Evolutionary conservation across 805 yeast species (phyloP).

Genomic region (Yamadazyma kitorensis): DNA sequence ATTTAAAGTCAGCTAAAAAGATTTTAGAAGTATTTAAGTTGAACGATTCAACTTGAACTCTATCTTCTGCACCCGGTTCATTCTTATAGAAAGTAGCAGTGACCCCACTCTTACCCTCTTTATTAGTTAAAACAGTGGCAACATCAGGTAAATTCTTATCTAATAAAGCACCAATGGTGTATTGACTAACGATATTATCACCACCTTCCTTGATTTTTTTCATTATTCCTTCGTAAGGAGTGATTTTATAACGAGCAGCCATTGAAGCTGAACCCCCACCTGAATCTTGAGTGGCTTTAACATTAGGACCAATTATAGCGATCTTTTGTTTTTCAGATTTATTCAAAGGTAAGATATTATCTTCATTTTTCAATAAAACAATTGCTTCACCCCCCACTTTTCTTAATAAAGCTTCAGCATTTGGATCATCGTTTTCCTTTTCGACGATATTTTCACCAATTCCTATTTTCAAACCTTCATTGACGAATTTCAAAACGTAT

Average conservation of each 20-base stretch:
- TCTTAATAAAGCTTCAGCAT: constrained; percentile 42
- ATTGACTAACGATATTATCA: constrained; percentile 19
- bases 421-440: constrained; percentile 43
- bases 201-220: constrained; percentile 25
- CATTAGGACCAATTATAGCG: constrained; percentile 62
- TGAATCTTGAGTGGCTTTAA: constrained; percentile 45
- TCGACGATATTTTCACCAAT: constrained; percentile 34
- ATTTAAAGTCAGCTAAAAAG: constrained; percentile 22
- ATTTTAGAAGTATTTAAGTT: constrained; percentile 19
- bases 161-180: constrained; percentile 33
- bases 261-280: constrained; percentile 66
- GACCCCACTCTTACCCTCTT: constrained; percentile 22
- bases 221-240: constrained; percentile 48
- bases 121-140: constrained; percentile 17
- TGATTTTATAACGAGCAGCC: constrained; percentile 44
- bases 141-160: constrained; percentile 32
- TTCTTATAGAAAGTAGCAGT: constrained; percentile 18
- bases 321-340: constrained; percentile 21
- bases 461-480: constrained; percentile 40
- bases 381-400: constrained; percentile 49
- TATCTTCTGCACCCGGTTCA: constrained; percentile 13
- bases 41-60: constrained; percentile 16
- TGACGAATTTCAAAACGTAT: constrained; percentile 45
- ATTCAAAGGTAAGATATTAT: constrained; percentile 44
- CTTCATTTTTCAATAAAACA: constrained; percentile 56